Base-by-base conservation (phyloP, 2,329 filamentous ascomycete genomes). In the Plectosphaerella plurivora region DNA sequence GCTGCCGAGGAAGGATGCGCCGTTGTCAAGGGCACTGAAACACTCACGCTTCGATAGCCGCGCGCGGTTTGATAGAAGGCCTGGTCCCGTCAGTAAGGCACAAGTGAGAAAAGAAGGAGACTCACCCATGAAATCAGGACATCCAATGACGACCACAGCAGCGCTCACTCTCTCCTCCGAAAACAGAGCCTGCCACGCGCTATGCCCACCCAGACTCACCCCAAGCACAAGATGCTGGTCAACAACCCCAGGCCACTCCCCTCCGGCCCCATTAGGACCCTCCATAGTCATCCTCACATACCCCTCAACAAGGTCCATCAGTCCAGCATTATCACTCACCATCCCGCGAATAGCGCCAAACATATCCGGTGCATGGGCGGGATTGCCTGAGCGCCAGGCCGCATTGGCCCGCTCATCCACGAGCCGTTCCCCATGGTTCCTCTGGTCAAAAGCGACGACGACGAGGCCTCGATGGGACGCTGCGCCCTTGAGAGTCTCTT, bases 281-380 rank as follows among this genome's bases (percentile, higher is more conserved):
- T 73, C 69, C 1, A 72, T 57, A 53, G 70, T 70, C 5, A 78
- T 77, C 61, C 89, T 87, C 20, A 94, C 71, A 64, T 92, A 95
- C 1, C 84, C 84, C n/a, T 83, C 82, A 2, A 96, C 73, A 52
- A 91, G 81, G 60, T 91, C 87, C 59, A 97, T 86, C 56, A 97
- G 72, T 10, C 86, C 76, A 15, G 79, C 82, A 35, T 87, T 85
- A 67, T 97, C 93, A n/a, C 74, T 70, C 14, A 88, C 87, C 0
- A 89, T 93, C 50, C 82, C 79, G 69, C 83, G 81, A 54, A 92
- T 87, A 55, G 84, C 82, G 28, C 82, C 84, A 65, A 94, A 91
- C 91, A 99, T 96, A 68, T 99, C 94, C 65, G 90, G 84, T 0
- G 91, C 93, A 72, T 97, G 94, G 7, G 77, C 81, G 36, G 79